Conservation (phyloP, 2,329 filamentous ascomycete genomes). For the Nemania sp. region DNA sequence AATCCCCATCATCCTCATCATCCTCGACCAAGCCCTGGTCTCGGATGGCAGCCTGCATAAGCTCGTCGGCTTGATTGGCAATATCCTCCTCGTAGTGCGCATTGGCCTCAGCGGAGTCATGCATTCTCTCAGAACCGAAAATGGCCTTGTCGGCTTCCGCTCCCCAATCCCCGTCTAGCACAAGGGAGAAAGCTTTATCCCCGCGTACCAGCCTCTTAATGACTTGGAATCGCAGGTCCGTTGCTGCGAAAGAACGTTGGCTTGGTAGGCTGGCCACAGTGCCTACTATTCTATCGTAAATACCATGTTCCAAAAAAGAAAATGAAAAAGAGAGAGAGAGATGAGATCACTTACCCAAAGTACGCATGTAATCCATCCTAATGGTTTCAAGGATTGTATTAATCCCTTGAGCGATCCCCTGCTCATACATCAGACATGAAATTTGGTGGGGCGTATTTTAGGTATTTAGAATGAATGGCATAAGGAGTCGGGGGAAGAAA, state of each 20-base stretch:
- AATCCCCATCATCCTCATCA: too few relatives aligned
- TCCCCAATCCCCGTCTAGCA: conserved; percentile 9
- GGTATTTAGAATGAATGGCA: too few relatives aligned
- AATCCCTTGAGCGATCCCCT: conserved; percentile 19
- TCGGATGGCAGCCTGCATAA: conserved; percentile 23
- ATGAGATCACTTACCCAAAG: conserved; percentile 27
- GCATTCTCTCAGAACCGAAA: not conserved
- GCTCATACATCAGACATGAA: not conserved
- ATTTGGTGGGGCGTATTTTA: too few relatives aligned
- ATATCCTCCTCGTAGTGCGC: not conserved
- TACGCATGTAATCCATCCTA: conserved; percentile 30
- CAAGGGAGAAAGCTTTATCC: conserved; percentile 26
- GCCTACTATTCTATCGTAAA: conserved; percentile 29
- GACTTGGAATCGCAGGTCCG: conserved; percentile 11
- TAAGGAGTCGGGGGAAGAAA: too few relatives aligned
- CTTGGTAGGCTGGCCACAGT: conserved; percentile 8
- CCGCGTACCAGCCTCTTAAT: conserved; percentile 12
- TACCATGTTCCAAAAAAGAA: not conserved
- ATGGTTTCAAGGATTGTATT: conserved; percentile 21
- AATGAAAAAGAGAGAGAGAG: not conserved
- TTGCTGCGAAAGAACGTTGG: conserved; percentile 20
- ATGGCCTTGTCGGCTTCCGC: not conserved
- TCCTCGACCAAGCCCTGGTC: conserved; percentile 3
- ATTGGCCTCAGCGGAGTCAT: not conserved
- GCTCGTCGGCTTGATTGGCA: conserved; percentile 9